Base-by-base conservation (phyloP, 2,329 filamentous ascomycete species). In the Diaporthe citriasiana region DNA sequence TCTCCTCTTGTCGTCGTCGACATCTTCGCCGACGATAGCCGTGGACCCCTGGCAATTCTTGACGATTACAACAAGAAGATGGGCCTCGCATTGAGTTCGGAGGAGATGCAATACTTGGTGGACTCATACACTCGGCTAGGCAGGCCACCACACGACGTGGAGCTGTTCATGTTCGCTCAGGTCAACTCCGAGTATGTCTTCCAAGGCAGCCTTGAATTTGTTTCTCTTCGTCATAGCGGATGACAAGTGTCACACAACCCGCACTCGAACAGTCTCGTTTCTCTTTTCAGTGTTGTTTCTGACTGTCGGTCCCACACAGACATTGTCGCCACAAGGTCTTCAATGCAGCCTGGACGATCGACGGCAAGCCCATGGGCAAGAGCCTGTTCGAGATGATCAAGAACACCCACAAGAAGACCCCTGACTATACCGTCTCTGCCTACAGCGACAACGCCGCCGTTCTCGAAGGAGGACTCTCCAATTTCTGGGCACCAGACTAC, bases 401-500 rank as follows among this genome's bases (percentile, higher is more conserved):
- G 78, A 97, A 98, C 82, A 99, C 97, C 1, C 95, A 99, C 85
- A 93, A 94, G 82, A 90, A 91, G 79, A 93, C 92, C 73, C 94
- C 95, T 0, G 87, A 93, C 70, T 93, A 92, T 81, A 97, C 95
- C n/a, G 90, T 98, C 56, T 98, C 95, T 47, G 97, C 97, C 10
- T 99, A 99, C 84, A 97, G 94, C 79, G 97, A 99, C 82, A 99
- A 99, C 81, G 97, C 97, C 35, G 97, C 97, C n/a, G 97, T 99
- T 0, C 85, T 97, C 73, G 86, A 94, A 78, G 94, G 94, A 47
- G 89, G 91, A 76, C 84, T 89, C 71, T 93, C 92, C 45, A 91
- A 89, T 76, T 93, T 94, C 81, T 98, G 96, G 96, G 93, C 95
- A 0, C 97, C 97, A 6, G 94, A 97, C 80, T 92, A 95, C 78